Conservation (phyloP, 139 green algal genomes). For the Auxenochlorella pyrenoidosa region DNA sequence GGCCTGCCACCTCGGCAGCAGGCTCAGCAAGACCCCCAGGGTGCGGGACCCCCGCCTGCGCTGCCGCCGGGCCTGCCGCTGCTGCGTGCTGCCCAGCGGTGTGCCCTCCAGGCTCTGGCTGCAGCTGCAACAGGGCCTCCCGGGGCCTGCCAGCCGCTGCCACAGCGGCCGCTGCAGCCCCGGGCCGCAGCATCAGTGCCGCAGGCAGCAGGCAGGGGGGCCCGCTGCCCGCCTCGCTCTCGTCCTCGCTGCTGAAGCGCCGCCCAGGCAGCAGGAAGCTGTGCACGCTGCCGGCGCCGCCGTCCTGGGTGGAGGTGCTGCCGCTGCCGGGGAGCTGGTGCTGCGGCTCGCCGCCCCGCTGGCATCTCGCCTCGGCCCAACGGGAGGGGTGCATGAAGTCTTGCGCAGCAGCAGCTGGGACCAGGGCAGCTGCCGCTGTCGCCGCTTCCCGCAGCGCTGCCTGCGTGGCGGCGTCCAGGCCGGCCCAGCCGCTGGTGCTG, state of each 20-base stretch:
- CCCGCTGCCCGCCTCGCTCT: constrained; percentile 3
- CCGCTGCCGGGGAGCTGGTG: too few relatives aligned
- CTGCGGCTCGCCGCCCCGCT: too few relatives aligned
- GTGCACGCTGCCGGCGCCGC: constrained; percentile 19
- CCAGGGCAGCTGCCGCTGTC: constrained; percentile 6
- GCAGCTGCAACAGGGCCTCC: too few relatives aligned
- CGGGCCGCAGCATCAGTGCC: not conserved
- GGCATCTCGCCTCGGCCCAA: not conserved
- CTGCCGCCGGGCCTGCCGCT: not conserved
- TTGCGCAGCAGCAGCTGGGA: not conserved
- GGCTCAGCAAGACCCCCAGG: not conserved
- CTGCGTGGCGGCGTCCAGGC: too few relatives aligned
- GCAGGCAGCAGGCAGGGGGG: not conserved
- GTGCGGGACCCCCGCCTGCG: not conserved
- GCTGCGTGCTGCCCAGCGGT: not conserved
- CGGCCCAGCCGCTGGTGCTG: not conserved
- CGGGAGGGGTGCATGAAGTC: constrained; percentile 29
- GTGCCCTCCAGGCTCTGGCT: not conserved
- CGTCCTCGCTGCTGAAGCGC: constrained; percentile 4
- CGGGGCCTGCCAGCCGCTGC: not conserved
- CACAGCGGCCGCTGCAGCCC: not conserved
- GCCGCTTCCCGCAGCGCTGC: not conserved
- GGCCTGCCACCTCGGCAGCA: not conserved
- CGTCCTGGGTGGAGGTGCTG: not conserved
- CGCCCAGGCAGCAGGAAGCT: constrained; percentile 33